Evolutionary conservation across 495 filamentous ascomycete genomes (phyloP).

Genomic region (Xylaria telfairii): DNA sequence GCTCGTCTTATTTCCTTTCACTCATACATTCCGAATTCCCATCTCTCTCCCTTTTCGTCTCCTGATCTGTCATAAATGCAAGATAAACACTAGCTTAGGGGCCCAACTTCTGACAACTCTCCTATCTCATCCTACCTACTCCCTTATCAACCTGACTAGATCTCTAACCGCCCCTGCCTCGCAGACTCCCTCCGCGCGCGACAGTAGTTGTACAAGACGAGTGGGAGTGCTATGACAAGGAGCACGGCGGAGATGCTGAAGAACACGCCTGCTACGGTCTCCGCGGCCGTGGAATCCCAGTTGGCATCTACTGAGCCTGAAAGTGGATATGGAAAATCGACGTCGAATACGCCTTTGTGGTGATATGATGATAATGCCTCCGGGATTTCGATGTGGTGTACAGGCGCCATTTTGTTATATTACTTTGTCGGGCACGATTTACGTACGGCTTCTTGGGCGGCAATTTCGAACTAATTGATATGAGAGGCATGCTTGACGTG

Average conservation of each 20-base stretch:
- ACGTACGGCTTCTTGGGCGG: neutral
- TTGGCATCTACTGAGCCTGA: neutral
- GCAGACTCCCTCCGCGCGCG: slow-evolving; percentile 9
- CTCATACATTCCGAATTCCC: neutral
- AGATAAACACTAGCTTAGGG: neutral
- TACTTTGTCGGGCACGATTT: too few species aligned
- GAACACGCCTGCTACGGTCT: slow-evolving; percentile 15
- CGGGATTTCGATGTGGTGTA: neutral
- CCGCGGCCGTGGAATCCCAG: slow-evolving; percentile 1
- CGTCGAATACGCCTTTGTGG: neutral
- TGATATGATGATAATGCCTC: neutral
- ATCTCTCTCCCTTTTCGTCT: neutral
- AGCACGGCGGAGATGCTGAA: slow-evolving; percentile 19
- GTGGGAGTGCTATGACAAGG: slow-evolving; percentile 14
- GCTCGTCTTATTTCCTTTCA: neutral
- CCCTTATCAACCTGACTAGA: neutral
- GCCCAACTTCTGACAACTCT: neutral
- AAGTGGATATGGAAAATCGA: neutral
- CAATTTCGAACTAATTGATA: neutral
- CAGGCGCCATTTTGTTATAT: neutral
- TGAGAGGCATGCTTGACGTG: neutral
- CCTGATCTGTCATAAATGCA: neutral
- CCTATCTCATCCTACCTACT: neutral
- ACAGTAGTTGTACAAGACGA: slow-evolving; percentile 17
- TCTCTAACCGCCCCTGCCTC: neutral